Evolutionary conservation across 2,329 filamentous ascomycete species (phyloP).

Genomic region (Neospermospora avenae): DNA sequence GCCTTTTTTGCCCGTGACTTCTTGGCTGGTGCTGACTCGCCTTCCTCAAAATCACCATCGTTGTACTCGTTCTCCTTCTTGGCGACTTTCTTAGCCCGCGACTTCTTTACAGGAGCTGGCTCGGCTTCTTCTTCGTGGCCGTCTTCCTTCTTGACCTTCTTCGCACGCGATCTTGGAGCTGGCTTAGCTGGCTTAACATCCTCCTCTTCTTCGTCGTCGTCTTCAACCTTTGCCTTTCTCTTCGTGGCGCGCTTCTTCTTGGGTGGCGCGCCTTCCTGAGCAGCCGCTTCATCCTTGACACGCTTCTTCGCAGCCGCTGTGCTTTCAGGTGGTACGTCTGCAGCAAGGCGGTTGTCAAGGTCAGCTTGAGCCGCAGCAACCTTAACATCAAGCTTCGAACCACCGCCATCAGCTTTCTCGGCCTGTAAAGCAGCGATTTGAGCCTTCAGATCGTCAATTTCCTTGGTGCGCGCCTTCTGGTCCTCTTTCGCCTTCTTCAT

Average conservation of each 20-base stretch:
- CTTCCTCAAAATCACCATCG: not conserved
- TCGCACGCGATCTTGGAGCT: constrained; percentile 26
- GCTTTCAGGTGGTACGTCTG: constrained; percentile 6
- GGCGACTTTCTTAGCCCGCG: constrained; percentile 2
- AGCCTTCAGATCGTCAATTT: constrained; percentile 19
- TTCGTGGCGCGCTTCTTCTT: constrained; percentile 40
- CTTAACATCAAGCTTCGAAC: constrained; percentile 11
- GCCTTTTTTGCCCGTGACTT: constrained; percentile 34
- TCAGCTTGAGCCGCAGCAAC: not conserved
- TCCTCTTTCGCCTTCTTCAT: constrained; percentile 28
- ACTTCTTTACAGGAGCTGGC: too few species aligned
- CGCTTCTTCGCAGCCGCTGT: constrained; percentile 21
- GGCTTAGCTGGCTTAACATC: constrained; percentile 11
- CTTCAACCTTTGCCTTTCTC: constrained; percentile 20
- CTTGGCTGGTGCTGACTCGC: constrained; percentile 1
- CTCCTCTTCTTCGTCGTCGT: constrained; percentile 19
- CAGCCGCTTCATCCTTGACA: constrained; percentile 10
- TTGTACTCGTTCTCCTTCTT: constrained; percentile 18
- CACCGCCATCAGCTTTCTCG: constrained; percentile 9
- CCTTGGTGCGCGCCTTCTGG: constrained; percentile 10
- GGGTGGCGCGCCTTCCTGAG: constrained; percentile 30
- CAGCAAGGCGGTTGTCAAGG: constrained; percentile 10
- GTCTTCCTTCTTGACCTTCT: constrained; percentile 30
- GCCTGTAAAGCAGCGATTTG: constrained; percentile 12
- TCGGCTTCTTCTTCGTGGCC: not conserved